These are phyloP conservation scores for Delphinella strobiligena DNA, from an alignment of 2,329 filamentous ascomycete genomes.

Conservation along the genomic window DNA sequence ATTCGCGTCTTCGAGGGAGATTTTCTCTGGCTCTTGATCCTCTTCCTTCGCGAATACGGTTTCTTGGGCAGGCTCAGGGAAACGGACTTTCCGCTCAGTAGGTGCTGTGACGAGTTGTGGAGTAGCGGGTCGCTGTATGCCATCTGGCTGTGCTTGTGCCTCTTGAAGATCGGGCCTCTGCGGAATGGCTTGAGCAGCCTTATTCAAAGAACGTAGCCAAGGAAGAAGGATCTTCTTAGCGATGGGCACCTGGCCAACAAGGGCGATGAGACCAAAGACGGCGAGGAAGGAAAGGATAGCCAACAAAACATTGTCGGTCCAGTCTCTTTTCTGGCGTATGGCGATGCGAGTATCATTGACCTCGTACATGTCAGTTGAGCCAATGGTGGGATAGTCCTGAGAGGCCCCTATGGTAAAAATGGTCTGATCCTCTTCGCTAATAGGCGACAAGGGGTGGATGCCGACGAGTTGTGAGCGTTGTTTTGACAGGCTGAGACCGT, in stretches of 20 bases:
- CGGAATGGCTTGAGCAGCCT: background rate
- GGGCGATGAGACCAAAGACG: conserved; percentile 1
- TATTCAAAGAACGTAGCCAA: background rate
- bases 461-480: conserved; percentile 26
- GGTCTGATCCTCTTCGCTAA: conserved; percentile 3
- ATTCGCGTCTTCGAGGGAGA: conserved; percentile 3
- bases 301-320: background rate
- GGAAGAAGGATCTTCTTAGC: background rate
- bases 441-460: conserved; percentile 23
- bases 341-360: background rate
- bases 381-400: conserved; percentile 6
- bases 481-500: conserved; percentile 6
- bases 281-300: conserved; percentile 1
- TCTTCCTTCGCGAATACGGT: conserved; percentile 20
- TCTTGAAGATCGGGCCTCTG: background rate
- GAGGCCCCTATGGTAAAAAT: conserved; percentile 9
- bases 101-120: background rate
- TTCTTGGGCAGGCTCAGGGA: conserved; percentile 22
- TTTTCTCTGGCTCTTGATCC: conserved; percentile 10
- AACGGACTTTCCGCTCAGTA: conserved; percentile 7
- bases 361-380: background rate
- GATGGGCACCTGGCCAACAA: conserved; percentile 1
- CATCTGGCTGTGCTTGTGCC: background rate
- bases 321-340: background rate
- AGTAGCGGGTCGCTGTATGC: background rate